Evolutionary conservation across 768 basidiomycete genomes (phyloP).

Genomic region (Suillus weaverae): DNA sequence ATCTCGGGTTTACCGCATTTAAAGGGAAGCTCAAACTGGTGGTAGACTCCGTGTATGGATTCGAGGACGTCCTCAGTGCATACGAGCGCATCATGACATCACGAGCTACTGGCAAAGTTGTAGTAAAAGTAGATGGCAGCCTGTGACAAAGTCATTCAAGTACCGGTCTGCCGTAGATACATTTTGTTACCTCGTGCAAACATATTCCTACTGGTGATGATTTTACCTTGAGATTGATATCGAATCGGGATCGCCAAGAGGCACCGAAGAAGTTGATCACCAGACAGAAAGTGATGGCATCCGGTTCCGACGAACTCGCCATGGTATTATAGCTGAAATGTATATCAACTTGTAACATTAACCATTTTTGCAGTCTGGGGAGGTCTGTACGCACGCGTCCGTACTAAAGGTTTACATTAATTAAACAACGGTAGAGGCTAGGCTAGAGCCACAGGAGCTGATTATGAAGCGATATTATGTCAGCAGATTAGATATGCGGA

Average conservation of each 20-base stretch:
- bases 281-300: not conserved
- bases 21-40: slow-evolving; percentile 51
- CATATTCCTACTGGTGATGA: not conserved
- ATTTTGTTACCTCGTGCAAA: not conserved
- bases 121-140: slow-evolving; percentile 47
- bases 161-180: not conserved
- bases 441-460: not conserved
- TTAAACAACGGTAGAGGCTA: not conserved
- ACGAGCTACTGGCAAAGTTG: slow-evolving; percentile 64
- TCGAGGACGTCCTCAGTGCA: slow-evolving; percentile 57
- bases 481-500: slow-evolving; percentile 34
- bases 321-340: not conserved
- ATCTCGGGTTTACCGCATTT: not conserved
- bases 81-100: slow-evolving; percentile 60
- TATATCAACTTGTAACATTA: not conserved
- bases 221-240: not conserved
- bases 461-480: slow-evolving; percentile 29
- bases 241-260: not conserved
- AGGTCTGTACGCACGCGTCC: not conserved
- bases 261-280: slow-evolving; percentile 1
- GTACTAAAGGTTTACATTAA: not conserved
- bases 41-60: slow-evolving; percentile 59
- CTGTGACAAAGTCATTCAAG: not conserved
- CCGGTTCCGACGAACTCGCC: not conserved
- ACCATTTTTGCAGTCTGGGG: not conserved